Conservation (phyloP, 1,284 basidiomycete genomes). For the Ceratobasidium sp. region DNA sequence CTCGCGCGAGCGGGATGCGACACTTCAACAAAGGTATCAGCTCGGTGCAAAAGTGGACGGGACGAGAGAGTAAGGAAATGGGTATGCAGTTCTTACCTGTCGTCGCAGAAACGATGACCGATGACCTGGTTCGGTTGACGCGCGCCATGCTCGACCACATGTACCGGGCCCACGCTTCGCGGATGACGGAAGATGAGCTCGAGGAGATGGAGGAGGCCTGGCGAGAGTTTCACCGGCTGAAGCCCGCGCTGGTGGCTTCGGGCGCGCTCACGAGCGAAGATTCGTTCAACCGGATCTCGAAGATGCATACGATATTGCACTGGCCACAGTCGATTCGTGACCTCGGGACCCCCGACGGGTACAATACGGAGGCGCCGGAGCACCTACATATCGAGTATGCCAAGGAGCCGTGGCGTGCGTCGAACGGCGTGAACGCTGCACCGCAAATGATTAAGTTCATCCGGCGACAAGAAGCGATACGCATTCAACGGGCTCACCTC, state of each 20-base stretch:
- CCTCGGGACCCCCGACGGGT: conserved; percentile 41
- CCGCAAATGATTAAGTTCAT: conserved; percentile 42
- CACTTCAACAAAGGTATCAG: conserved; percentile 21
- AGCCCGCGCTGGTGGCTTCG: conserved; percentile 49
- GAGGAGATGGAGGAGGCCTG: conserved; percentile 47
- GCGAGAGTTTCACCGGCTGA: conserved; percentile 51
- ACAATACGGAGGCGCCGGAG: conserved; percentile 41
- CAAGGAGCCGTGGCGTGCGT: conserved; percentile 40
- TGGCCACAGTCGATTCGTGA: conserved; percentile 23
- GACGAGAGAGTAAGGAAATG: conserved; percentile 21
- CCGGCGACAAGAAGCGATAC: conserved; percentile 26
- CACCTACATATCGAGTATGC: conserved; percentile 43
- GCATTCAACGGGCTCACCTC: conserved; percentile 8
- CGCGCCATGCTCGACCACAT: conserved; percentile 17
- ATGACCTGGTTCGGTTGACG: background rate
- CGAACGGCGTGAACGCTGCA: conserved; percentile 13
- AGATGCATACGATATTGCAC: conserved; percentile 39
- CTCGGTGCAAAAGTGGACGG: conserved; percentile 19
- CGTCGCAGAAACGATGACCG: background rate
- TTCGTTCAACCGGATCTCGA: conserved; percentile 10
- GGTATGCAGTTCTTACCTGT: background rate
- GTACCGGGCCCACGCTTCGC: background rate
- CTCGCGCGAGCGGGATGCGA: background rate
- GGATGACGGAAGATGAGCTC: conserved; percentile 46
- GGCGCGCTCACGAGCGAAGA: conserved; percentile 44